phyloP scores from a whole-genome alignment of 2,329 filamentous ascomycete species.

The Cyphellophora europaea region DNA sequence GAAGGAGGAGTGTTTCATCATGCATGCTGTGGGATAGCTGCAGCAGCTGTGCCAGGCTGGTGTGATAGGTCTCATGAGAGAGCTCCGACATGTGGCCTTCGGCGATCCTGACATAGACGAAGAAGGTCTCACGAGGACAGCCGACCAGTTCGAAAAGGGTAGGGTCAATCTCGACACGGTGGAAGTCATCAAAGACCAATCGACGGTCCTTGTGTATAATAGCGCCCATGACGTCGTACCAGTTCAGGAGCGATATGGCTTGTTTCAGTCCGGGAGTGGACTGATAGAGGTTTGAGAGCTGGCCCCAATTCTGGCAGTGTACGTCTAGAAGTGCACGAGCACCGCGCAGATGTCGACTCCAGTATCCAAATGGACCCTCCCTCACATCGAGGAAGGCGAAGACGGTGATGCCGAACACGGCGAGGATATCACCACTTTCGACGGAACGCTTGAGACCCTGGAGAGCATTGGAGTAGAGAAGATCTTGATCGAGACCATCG shows the following conservation, averaged over 20 bases:
- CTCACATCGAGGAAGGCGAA: conserved; percentile 37
- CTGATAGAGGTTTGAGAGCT: conserved; percentile 1
- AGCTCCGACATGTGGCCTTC: conserved; percentile 1
- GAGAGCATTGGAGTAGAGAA: conserved; percentile 22
- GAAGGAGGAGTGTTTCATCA: conserved; percentile 1
- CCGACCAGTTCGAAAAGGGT: conserved; percentile 3
- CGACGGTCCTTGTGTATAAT: conserved; percentile 2
- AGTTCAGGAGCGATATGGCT: conserved; percentile 2
- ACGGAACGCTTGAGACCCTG: conserved; percentile 30
- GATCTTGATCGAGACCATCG: conserved; percentile 20
- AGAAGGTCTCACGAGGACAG: conserved; percentile 3
- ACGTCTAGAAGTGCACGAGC: conserved; percentile 3
- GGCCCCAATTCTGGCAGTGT: conserved; percentile 2
- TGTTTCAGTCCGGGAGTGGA: conserved; percentile 2
- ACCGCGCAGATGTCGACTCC: conserved; percentile 5
- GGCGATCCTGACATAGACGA: conserved; percentile 3
- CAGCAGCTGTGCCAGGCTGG: conserved; percentile 1
- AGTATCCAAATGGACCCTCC: conserved; percentile 30
- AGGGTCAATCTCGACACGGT: conserved; percentile 3
- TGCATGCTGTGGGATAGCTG: neutral
- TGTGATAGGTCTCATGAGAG: conserved; percentile 1
- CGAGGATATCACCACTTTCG: conserved; percentile 31
- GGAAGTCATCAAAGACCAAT: conserved; percentile 5
- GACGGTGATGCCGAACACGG: conserved; percentile 34
- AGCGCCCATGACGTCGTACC: conserved; percentile 2